A percentile compares a stretch with the other conserved stretches of the same genome.
phyloP scores from a whole-genome alignment of 139 green algal genomes.

The Choricystis sp. region DNA sequence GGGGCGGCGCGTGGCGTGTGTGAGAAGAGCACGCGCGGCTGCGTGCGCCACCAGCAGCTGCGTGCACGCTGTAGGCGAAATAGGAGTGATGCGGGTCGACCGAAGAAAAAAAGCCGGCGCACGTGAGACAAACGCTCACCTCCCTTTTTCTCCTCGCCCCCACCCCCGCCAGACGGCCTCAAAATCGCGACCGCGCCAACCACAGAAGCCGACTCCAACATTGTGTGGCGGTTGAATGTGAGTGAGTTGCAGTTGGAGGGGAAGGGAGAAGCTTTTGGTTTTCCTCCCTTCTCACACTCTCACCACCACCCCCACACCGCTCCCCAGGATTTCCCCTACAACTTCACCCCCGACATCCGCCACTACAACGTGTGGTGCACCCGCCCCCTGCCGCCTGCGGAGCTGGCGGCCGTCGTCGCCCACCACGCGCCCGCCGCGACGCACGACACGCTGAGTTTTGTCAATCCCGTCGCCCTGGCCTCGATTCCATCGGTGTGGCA shows the following conservation, averaged over 20 bases:
- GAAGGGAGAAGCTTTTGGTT: neutral
- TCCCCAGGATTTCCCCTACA: constrained; percentile 13
- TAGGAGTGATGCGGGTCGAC: too few species aligned
- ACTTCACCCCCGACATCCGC: constrained; percentile 5
- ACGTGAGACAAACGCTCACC: too few species aligned
- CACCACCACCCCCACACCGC: neutral
- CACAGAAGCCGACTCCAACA: neutral
- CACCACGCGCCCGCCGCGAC: neutral
- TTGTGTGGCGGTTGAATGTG: neutral
- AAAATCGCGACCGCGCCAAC: too few species aligned
- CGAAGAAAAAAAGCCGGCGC: neutral
- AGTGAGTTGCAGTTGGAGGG: neutral
- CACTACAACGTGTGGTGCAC: constrained; percentile 10
- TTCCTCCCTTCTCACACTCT: neutral
- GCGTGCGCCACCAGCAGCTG: neutral
- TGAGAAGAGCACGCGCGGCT: neutral
- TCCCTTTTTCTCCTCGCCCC: too few species aligned
- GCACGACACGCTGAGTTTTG: neutral
- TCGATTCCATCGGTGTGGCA: neutral
- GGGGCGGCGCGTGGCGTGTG: neutral
- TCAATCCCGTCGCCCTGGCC: neutral
- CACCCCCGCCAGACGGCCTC: neutral
- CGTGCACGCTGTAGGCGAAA: too few species aligned
- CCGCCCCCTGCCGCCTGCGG: neutral
- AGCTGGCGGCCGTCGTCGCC: neutral